Evolutionary conservation across 257 asterid genomes (phyloP), one percentile per base, ranked within the genome.

Genomic region (Nicotiana otophora): DNA sequence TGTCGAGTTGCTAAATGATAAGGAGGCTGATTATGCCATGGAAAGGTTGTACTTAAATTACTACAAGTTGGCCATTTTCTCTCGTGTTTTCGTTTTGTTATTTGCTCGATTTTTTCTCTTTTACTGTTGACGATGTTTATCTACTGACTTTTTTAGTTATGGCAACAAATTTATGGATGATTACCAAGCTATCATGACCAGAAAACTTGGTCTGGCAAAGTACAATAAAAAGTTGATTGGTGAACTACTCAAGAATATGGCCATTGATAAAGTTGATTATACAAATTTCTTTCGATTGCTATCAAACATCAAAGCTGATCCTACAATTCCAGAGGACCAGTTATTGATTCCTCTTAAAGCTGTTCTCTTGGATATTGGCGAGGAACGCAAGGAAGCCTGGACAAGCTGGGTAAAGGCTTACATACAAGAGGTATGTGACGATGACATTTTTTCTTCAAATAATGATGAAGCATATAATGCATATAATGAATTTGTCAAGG

Each of bases 321-420:
- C 89, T 19, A 82, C 89, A 15, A 84, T 87, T 84, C 91, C 83
- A 63, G 95, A 90, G 80, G 94, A 91, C 76, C 94, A 91, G 83
- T 87, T 94, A 74, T 87, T 93, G 90, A 51, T 86, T 85, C 98
- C 99, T 62, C 85, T 96, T 82, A 96, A 94, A 88, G 95, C 94
- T 86, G 97, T 88, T 82, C 90, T 96, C 66, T 85, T 93, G 90
- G 98, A 94, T 85, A 93, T 96, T 26, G 98, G 98, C 48, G 88
- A 92, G 86, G 99, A 96, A 84, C 95, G 98, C 74, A 94, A 90
- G 86, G 97, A 91, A 84, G 98, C 98, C 65, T 96, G 99, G 99
- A 87, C 91, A 83, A 90, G 84, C 89, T 96, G 99, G 99, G 86
- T 96, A 75, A 90, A 91, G 78, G 85, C 92, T 30, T 96, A 96